Conservation (phyloP, 2,329 filamentous ascomycete genomes). For the Penicillium corylophilum region DNA sequence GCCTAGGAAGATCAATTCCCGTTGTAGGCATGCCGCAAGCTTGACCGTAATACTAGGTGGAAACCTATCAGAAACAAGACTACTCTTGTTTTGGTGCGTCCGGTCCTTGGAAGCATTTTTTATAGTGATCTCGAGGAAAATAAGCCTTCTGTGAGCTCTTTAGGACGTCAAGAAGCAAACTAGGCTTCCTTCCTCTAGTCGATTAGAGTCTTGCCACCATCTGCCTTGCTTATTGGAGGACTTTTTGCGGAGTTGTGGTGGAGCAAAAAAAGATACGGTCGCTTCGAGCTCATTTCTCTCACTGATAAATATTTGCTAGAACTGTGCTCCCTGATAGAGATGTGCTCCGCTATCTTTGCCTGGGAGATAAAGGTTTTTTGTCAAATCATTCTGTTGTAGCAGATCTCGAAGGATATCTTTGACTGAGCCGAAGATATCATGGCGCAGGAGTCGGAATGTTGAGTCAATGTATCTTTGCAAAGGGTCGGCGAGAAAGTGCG, state of each 20-base stretch:
- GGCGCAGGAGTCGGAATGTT: slow-evolving; percentile 11
- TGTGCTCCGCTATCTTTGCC: slow-evolving; percentile 3
- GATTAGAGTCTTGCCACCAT: slow-evolving; percentile 12
- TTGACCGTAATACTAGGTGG: slow-evolving; percentile 10
- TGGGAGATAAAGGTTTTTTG: not conserved
- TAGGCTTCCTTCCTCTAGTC: slow-evolving; percentile 8
- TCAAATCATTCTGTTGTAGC: slow-evolving; percentile 2
- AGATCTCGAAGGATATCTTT: slow-evolving; percentile 10
- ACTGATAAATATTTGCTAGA: slow-evolving; percentile 4
- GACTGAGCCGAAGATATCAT: slow-evolving; percentile 9
- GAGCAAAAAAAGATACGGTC: slow-evolving; percentile 2
- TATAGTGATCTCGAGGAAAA: slow-evolving; percentile 7
- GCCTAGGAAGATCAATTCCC: not conserved
- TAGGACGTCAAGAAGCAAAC: slow-evolving; percentile 4
- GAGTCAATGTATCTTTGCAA: slow-evolving; percentile 11
- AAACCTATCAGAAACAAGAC: slow-evolving; percentile 2
- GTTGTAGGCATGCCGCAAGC: slow-evolving; percentile 1
- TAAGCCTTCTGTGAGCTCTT: not conserved
- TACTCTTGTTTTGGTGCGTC: not conserved
- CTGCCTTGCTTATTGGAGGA: not conserved
- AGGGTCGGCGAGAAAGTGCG: slow-evolving; percentile 8
- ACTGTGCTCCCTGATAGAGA: slow-evolving; percentile 1
- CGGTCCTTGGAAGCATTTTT: slow-evolving; percentile 5
- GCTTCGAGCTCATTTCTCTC: slow-evolving; percentile 7
- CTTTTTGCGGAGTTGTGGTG: slow-evolving; percentile 1